Evolutionary conservation across 2,329 filamentous ascomycete genomes (phyloP).

Genomic region (Diplodia sapinea): DNA sequence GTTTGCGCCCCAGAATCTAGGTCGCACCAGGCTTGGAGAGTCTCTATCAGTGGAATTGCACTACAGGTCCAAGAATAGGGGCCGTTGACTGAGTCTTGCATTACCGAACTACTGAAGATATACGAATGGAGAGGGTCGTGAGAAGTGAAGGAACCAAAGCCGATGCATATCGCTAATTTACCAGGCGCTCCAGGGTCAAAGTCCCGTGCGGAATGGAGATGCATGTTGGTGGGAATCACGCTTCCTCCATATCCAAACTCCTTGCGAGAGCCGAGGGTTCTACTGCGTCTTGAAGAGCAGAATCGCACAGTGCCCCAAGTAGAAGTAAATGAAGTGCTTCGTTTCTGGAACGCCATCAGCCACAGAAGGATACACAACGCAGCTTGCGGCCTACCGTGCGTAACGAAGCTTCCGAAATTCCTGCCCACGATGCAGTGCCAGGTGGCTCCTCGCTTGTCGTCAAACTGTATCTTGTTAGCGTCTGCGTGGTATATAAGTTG

Average conservation of each 20-base stretch:
- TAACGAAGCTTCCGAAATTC: slow-evolving; percentile 99
- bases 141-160: slow-evolving; percentile 23
- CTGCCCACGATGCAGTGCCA: slow-evolving; percentile 99
- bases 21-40: background rate
- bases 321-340: slow-evolving; percentile 99
- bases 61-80: background rate
- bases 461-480: slow-evolving; percentile 69
- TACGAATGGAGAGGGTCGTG: slow-evolving; percentile 8
- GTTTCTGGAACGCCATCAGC: slow-evolving; percentile 69
- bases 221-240: slow-evolving; percentile 6
- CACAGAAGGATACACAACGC: slow-evolving; percentile 28
- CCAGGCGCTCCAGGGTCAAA: slow-evolving; percentile 4
- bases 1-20: background rate
- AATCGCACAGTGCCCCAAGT: slow-evolving; percentile 97
- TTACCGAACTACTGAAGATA: slow-evolving; percentile 26
- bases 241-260: slow-evolving; percentile 23
- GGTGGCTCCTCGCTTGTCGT: slow-evolving; percentile 94
- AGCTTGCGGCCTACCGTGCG: slow-evolving; percentile 72
- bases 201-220: background rate
- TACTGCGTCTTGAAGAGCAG: slow-evolving; percentile 98
- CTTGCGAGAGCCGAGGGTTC: slow-evolving; percentile 4
- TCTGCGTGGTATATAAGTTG: background rate
- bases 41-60: background rate
- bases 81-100: slow-evolving; percentile 18
- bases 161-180: slow-evolving; percentile 13